A percentile compares a stretch with the other conserved stretches of the same genome.
phyloP scores from a whole-genome alignment of 2,329 filamentous ascomycete genomes.

The Setomelanomma holmii region DNA sequence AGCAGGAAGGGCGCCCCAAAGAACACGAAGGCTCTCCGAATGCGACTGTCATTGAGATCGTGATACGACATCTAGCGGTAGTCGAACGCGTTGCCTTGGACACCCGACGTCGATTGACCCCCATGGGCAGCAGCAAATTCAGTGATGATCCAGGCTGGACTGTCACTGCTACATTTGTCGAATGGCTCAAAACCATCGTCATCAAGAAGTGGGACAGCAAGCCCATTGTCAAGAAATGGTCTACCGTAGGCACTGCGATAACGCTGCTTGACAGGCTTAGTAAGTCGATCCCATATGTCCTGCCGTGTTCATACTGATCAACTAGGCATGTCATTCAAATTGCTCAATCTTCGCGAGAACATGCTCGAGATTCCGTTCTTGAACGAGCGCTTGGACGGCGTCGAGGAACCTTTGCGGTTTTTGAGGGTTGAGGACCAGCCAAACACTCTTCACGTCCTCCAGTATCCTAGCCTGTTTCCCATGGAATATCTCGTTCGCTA shows the following conservation, averaged over 20 bases:
- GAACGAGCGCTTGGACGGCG: slow-evolving; percentile 75
- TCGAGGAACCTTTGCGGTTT: slow-evolving; percentile 72
- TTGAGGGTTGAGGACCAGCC: slow-evolving; percentile 71
- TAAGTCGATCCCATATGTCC: slow-evolving; percentile 36
- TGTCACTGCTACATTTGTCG: slow-evolving; percentile 55
- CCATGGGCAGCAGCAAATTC: slow-evolving; percentile 7
- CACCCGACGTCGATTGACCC: slow-evolving; percentile 29
- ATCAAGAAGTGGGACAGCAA: slow-evolving; percentile 82
- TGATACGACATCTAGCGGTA: slow-evolving; percentile 35
- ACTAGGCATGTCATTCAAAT: slow-evolving; percentile 26
- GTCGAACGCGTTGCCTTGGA: slow-evolving; percentile 29
- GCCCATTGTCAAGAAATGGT: slow-evolving; percentile 71
- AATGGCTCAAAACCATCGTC: slow-evolving; percentile 78
- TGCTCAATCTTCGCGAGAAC: slow-evolving; percentile 60
- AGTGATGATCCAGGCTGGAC: slow-evolving; percentile 45
- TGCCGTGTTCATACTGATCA: slow-evolving; percentile 13
- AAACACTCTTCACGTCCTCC: slow-evolving; percentile 75
- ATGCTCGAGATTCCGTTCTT: slow-evolving; percentile 80
- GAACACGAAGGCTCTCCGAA: neutral
- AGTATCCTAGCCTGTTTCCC: slow-evolving; percentile 81
- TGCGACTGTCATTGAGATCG: slow-evolving; percentile 18
- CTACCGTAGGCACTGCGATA: slow-evolving; percentile 78
- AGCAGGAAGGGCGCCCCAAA: neutral
- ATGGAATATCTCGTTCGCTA: slow-evolving; percentile 76
- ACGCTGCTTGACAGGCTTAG: slow-evolving; percentile 76